A percentile compares a stretch with the other conserved stretches of the same genome.
phyloP scores from a whole-genome alignment of 2,329 filamentous ascomycete species.

The Fusarium brevicatenulatum region DNA sequence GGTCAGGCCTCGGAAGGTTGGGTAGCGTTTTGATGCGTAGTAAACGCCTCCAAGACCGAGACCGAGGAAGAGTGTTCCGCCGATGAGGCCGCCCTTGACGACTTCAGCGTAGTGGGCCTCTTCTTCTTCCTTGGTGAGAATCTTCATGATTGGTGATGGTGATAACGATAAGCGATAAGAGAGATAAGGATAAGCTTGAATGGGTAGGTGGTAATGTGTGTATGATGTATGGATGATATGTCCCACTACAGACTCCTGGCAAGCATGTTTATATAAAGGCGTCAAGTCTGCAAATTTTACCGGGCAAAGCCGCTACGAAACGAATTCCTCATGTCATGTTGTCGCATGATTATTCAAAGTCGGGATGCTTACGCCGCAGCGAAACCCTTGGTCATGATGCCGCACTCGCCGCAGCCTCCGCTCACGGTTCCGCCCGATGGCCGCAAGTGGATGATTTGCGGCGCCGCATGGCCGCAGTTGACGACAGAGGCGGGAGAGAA shows the following conservation, averaged over 20 bases:
- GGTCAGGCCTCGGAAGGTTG: conserved; percentile 82
- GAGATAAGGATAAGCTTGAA: neutral
- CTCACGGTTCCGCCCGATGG: conserved; percentile 12
- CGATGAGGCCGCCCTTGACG: conserved; percentile 80
- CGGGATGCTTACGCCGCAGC: conserved; percentile 15
- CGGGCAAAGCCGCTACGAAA: conserved; percentile 15
- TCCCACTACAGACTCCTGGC: conserved; percentile 6
- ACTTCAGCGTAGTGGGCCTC: conserved; percentile 83
- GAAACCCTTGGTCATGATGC: neutral
- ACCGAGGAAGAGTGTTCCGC: conserved; percentile 74
- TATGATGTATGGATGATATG: conserved; percentile 1
- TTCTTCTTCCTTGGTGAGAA: conserved; percentile 95
- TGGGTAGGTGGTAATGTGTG: conserved; percentile 2
- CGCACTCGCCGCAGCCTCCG: neutral
- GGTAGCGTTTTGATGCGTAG: conserved; percentile 74
- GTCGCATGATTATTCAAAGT: conserved; percentile 20
- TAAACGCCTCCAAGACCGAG: conserved; percentile 74
- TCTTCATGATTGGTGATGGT: conserved; percentile 77
- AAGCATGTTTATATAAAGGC: conserved; percentile 23
- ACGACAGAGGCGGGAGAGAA: too few species aligned
- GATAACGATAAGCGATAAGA: neutral
- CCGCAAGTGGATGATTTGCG: conserved; percentile 5
- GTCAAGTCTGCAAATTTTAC: neutral
- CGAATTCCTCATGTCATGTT: conserved; percentile 22
- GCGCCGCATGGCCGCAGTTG: neutral